A percentile compares a stretch with the other conserved stretches of the same genome.
Evolutionary conservation across 306 rosid genomes (phyloP).

Genomic region (Abrus pulchellus): DNA sequence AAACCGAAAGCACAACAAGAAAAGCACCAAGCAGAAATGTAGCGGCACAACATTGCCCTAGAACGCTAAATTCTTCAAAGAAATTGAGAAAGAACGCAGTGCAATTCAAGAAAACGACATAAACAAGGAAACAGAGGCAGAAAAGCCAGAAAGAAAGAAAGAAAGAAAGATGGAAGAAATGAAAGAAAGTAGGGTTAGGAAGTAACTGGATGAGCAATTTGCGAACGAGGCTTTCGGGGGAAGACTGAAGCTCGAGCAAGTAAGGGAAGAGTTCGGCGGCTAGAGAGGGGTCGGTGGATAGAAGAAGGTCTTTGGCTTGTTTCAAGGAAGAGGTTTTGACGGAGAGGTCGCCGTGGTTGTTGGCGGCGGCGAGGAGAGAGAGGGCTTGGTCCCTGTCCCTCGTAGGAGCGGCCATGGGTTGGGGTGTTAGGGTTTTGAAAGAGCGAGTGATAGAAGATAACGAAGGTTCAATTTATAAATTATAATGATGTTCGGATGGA

Average conservation of each 20-base stretch:
- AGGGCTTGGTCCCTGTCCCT: constrained; percentile 79
- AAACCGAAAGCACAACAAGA: neutral
- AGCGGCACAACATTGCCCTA: constrained; percentile 29
- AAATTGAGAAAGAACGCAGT: neutral
- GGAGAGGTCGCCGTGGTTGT: constrained; percentile 93
- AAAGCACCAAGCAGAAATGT: neutral
- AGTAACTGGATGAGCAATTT: constrained; percentile 82
- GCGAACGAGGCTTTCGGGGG: constrained; percentile 84
- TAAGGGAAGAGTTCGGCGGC: constrained; percentile 86
- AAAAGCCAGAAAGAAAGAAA: neutral
- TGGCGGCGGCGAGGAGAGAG: constrained; percentile 90
- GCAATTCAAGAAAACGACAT: neutral
- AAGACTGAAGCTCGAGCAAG: constrained; percentile 87
- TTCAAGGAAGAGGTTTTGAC: constrained; percentile 81
- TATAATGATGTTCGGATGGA: neutral
- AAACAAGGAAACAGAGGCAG: neutral
- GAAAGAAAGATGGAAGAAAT: neutral
- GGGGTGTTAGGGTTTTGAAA: constrained; percentile 56
- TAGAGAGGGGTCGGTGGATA: constrained; percentile 71
- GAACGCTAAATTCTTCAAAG: neutral
- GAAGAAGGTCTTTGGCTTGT: constrained; percentile 78
- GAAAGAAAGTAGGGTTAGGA: constrained; percentile 40
- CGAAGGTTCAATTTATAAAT: neutral
- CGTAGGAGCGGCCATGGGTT: constrained; percentile 68
- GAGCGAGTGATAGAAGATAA: neutral